Evolutionary conservation across 495 filamentous ascomycete species (phyloP).

Genomic region (Chaetomium tenue): DNA sequence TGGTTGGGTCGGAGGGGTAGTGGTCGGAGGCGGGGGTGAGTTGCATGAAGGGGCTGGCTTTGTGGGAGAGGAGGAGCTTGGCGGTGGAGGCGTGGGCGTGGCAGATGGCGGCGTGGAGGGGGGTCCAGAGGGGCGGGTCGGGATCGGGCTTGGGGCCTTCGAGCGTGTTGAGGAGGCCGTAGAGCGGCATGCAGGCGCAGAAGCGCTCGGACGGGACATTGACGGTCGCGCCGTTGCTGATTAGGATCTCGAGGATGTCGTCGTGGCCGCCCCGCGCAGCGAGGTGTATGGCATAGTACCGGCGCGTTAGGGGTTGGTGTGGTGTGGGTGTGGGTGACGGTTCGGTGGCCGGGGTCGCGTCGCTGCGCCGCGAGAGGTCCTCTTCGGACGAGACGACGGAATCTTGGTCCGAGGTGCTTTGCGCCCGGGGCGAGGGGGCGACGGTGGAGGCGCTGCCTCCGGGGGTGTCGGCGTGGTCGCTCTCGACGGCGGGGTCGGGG

Average conservation of each 20-base stretch:
- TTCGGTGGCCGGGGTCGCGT: slow-evolving; percentile 10
- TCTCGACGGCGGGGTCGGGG: slow-evolving; percentile 25
- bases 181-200: slow-evolving; percentile 34
- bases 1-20: neutral
- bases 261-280: slow-evolving; percentile 38
- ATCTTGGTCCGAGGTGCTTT: slow-evolving; percentile 21
- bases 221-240: slow-evolving; percentile 34
- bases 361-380: slow-evolving; percentile 11
- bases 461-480: slow-evolving; percentile 23
- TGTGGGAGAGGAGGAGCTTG: slow-evolving; percentile 35
- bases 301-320: slow-evolving; percentile 14
- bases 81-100: slow-evolving; percentile 34
- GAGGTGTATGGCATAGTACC: slow-evolving; percentile 38
- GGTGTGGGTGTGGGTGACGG: slow-evolving; percentile 17
- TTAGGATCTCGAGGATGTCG: slow-evolving; percentile 32
- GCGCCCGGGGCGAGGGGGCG: slow-evolving; percentile 14
- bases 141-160: slow-evolving; percentile 19
- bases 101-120: slow-evolving; percentile 43
- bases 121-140: slow-evolving; percentile 30
- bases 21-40: neutral
- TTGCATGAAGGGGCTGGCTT: slow-evolving; percentile 34
- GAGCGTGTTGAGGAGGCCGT: slow-evolving; percentile 31
- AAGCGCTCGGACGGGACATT: slow-evolving; percentile 27
- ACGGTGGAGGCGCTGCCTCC: slow-evolving; percentile 23
- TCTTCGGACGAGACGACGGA: slow-evolving; percentile 27